Conservation (phyloP, 1,284 basidiomycete genomes). For the Psilocybe mexicana region DNA sequence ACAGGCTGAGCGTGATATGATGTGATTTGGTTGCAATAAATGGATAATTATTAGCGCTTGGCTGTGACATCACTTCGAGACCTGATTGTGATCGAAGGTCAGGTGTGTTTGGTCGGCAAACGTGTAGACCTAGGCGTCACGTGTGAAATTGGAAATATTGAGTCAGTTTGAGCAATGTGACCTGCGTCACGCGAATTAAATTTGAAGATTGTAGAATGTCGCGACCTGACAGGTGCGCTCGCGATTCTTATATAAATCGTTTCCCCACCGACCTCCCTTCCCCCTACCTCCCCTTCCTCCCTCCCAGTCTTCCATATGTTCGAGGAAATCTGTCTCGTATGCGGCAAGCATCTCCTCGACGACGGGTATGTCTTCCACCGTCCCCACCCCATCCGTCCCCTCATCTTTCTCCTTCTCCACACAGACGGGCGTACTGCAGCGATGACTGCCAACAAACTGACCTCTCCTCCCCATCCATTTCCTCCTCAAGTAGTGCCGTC, state of each 20-base stretch:
- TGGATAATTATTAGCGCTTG: neutral
- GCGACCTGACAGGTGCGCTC: slow-evolving; percentile 27
- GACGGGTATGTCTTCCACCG: slow-evolving; percentile 52
- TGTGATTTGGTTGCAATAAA: slow-evolving; percentile 4
- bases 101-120: neutral
- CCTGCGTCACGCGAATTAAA: slow-evolving; percentile 21
- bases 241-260: slow-evolving; percentile 35
- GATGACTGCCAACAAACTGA: slow-evolving; percentile 68
- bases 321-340: slow-evolving; percentile 72
- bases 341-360: slow-evolving; percentile 59
- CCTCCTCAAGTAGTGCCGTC: slow-evolving; percentile 65
- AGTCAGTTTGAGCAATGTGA: slow-evolving; percentile 28
- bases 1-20: neutral
- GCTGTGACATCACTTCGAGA: slow-evolving; percentile 3
- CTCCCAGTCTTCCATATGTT: slow-evolving; percentile 51
- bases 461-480: slow-evolving; percentile 63
- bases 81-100: neutral
- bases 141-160: slow-evolving; percentile 21
- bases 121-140: neutral
- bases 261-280: slow-evolving; percentile 6
- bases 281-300: slow-evolving; percentile 16
- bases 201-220: slow-evolving; percentile 30
- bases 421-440: slow-evolving; percentile 72
- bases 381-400: slow-evolving; percentile 1
- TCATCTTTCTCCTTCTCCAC: slow-evolving; percentile 11